phyloP scores from a whole-genome alignment of 768 basidiomycete species.

The Glaciozyma martinii region DNA sequence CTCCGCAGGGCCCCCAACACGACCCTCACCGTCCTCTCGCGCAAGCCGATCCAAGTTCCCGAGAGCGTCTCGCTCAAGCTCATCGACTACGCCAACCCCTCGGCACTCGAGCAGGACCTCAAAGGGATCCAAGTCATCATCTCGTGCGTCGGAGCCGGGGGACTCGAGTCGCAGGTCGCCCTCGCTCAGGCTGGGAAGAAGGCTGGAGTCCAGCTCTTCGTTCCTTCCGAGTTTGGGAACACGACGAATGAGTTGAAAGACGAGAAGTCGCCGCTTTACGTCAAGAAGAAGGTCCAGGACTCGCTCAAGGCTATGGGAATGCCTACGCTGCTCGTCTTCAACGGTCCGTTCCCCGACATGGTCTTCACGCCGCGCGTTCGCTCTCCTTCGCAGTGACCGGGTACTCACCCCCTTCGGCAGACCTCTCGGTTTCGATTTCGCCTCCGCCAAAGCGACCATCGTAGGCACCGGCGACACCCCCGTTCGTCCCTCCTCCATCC shows the following conservation, averaged over 20 bases:
- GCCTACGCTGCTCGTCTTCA: background rate
- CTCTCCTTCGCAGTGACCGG: background rate
- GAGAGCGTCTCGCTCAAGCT: background rate
- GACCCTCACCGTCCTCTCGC: background rate
- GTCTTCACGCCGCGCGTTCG: background rate
- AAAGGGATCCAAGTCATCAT: conserved; percentile 16
- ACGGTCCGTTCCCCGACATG: conserved; percentile 2
- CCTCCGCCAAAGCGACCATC: background rate
- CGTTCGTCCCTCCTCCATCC: background rate
- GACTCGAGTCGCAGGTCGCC: conserved; percentile 17
- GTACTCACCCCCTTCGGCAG: background rate
- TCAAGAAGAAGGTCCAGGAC: conserved; percentile 7
- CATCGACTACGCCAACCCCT: conserved; percentile 6
- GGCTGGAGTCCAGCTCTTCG: conserved; percentile 38
- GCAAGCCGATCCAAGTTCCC: background rate
- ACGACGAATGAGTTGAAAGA: background rate
- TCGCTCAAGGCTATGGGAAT: conserved; percentile 1
- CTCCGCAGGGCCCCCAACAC: background rate
- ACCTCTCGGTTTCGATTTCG: background rate
- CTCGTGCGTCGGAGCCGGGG: background rate
- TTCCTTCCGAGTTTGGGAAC: conserved; percentile 38
- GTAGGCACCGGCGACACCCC: conserved; percentile 2
- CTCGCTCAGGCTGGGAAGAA: conserved; percentile 32
- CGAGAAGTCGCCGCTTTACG: background rate
- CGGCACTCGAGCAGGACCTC: background rate